A percentile compares a stretch with the other conserved stretches of the same genome.
phyloP scores from a whole-genome alignment of 2,329 filamentous ascomycete genomes.

The Aspergillus nomiae region DNA sequence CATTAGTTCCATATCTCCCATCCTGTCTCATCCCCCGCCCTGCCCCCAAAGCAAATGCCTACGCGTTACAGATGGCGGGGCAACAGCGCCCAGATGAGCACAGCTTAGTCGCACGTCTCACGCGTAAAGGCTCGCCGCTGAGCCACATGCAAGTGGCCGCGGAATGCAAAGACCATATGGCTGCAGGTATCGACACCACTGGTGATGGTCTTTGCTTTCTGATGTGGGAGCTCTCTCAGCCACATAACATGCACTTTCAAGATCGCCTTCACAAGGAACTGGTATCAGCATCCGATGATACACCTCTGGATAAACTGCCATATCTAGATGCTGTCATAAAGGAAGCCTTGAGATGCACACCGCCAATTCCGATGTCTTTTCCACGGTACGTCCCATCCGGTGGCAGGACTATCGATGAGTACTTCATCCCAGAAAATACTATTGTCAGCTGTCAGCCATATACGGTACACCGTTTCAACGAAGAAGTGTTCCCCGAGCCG shows the following conservation, averaged over 20 bases:
- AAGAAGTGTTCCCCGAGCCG: slow-evolving; percentile 32
- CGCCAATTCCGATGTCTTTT: slow-evolving; percentile 55
- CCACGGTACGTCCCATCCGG: slow-evolving; percentile 46
- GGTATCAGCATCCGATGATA: slow-evolving; percentile 38
- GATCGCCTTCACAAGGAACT: slow-evolving; percentile 57
- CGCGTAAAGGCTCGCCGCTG: slow-evolving; percentile 52
- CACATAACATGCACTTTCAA: slow-evolving; percentile 56
- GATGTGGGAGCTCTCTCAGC: slow-evolving; percentile 70
- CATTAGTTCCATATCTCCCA: slow-evolving; percentile 49
- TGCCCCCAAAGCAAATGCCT: slow-evolving; percentile 61
- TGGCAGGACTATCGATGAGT: slow-evolving; percentile 45
- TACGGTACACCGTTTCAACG: slow-evolving; percentile 36
- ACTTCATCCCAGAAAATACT: slow-evolving; percentile 34
- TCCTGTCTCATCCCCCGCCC: slow-evolving; percentile 57
- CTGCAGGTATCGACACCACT: slow-evolving; percentile 71
- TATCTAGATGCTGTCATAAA: slow-evolving; percentile 66
- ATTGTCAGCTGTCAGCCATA: slow-evolving; percentile 45
- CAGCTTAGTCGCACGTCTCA: slow-evolving; percentile 63
- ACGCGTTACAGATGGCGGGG: slow-evolving; percentile 57
- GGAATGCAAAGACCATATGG: slow-evolving; percentile 72
- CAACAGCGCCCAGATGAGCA: slow-evolving; percentile 53
- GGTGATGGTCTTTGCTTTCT: slow-evolving; percentile 70
- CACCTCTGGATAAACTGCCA: slow-evolving; percentile 44
- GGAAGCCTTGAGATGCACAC: slow-evolving; percentile 62
- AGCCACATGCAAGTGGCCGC: slow-evolving; percentile 61